Evolutionary conservation across 495 filamentous ascomycete species (phyloP), one percentile per base, ranked within the genome.

Genomic region (Podospora anserina): DNA sequence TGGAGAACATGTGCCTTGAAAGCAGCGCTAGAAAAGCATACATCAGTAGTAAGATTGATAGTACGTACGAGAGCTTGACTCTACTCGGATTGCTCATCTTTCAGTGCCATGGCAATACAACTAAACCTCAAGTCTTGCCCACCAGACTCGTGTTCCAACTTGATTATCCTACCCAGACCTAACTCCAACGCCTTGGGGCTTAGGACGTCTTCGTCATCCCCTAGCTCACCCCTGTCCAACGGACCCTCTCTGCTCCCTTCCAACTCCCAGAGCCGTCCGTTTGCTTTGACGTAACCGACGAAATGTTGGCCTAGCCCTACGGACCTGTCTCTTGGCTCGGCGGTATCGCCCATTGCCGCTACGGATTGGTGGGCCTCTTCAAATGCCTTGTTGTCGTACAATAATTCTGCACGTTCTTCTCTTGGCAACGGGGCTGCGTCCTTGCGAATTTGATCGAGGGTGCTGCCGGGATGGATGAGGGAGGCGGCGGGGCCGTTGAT

Each of bases 211-310:
- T 91, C 90, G 2, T 82, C 86, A 2, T 82, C 82, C 2, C 66
- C 81, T 7, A 95, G 75, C 15, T 70, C 69, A 1, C 92, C 92
- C n/a, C 90, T 81, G 39, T 90, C 83, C 32, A 95, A 66, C 3
- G 92, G 92, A 0, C 92, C 92, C 68, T 89, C 89, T 68, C 91
- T 74, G 67, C 71, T 69, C 6, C 92, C 91, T 76, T 94, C 91
- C 69, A 96, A 76, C 80, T 94, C 92, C 87, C 91, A 95, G 57
- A 95, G 78, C 70, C 84, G 84, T n/a, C 88, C 87, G 75, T 89
- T 86, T 1, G 68, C 81, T 78, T 89, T 91, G 16, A 93, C 89
- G 78, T 93, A 94, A 6, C 87, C 87, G 66, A 95, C 88, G 76
- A 91, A 94, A 75, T 95, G 91, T 72, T 86, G 81, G 34, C 87